These are phyloP conservation scores for Sphaerulina vaccinii DNA, from an alignment of 2,329 filamentous ascomycete species.

Conservation along the genomic window DNA sequence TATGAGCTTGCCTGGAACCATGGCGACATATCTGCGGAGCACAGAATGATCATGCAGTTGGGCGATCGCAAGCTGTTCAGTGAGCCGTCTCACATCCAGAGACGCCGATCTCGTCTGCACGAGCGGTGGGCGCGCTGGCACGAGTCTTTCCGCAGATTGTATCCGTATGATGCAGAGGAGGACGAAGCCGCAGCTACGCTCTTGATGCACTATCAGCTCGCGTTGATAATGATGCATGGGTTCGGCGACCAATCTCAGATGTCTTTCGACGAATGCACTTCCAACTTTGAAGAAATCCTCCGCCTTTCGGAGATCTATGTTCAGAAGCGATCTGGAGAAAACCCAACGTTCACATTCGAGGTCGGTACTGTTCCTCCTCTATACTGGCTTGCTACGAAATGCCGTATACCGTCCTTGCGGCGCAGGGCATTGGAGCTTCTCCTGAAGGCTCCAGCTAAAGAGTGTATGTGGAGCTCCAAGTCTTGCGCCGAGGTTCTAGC, in stretches of 20 bases:
- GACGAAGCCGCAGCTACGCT: constrained; percentile 16
- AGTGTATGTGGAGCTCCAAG: constrained; percentile 27
- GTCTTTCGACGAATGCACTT: constrained; percentile 26
- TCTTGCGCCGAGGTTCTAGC: constrained; percentile 20
- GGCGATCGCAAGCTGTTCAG: constrained; percentile 4
- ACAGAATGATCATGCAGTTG: constrained; percentile 4
- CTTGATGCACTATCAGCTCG: constrained; percentile 25
- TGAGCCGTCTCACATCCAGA: neutral
- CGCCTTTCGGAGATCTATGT: constrained; percentile 21
- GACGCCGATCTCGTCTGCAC: neutral
- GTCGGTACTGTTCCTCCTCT: constrained; percentile 24
- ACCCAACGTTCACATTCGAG: constrained; percentile 30
- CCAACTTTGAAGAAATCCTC: constrained; percentile 26
- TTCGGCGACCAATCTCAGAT: constrained; percentile 18
- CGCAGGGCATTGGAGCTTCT: constrained; percentile 28
- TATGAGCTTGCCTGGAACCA: constrained; percentile 1
- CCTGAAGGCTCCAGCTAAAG: constrained; percentile 24
- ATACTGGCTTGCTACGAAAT: constrained; percentile 29
- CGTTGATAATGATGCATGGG: constrained; percentile 23
- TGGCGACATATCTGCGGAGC: constrained; percentile 2
- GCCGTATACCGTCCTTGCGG: constrained; percentile 26
- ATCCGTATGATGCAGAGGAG: neutral
- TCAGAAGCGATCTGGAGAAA: constrained; percentile 3
- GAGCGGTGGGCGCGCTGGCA: constrained; percentile 12
- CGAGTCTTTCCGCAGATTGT: constrained; percentile 9